Base-by-base conservation (phyloP, 2,329 filamentous ascomycete species). In the Emericellopsis cladophorae region DNA sequence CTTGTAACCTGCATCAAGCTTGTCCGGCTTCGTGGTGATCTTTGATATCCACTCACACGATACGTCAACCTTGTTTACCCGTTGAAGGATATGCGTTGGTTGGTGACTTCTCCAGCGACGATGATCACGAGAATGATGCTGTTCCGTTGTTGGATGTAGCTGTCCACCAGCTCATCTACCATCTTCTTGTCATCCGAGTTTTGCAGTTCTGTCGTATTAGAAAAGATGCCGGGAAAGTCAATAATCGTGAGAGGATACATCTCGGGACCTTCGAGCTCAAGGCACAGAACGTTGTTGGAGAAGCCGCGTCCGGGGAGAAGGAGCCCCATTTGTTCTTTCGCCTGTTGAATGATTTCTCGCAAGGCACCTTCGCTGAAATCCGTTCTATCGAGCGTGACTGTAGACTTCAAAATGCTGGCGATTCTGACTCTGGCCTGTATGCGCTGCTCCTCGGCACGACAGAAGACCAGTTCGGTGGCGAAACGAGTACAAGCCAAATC, bases 61-160 rank as follows among this genome's bases (percentile, higher is more conserved):
- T 1, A 57, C 55, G 45, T 77, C 72, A 26, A 67, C 49, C 12
- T 57, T 48, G n/a, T 60, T 56, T 3, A 62, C 65, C 11, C 64
- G 57, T 0, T 63, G 54, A 0, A 76, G 53, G 5, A 81, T 64
- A n/a, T n/a, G 5, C 56, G 56, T 41, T 81, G 76, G 33, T 68
- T 67, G 10, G 67, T 66, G 24, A 67, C 65, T 12, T 60, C 58
- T 31, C 61, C 66, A 1, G 71, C 72, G 0, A 66, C 60, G 2
- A 77, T 55, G 1, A 77, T 62, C 0, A 72, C 69, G 0, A 81
- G 56, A 2, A 80, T 74, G 41, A 82, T 75, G 48, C 66, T 79
- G n/a, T 74, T 65, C 11, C 58, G 51, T 22, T 70, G 63, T 14
- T 50, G 49, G 64, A 83, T 77, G 47, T 83, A 82, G 0, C 56